These are phyloP conservation scores for Myxozyma lipomycoides DNA, from an alignment of 805 yeast species.

Conservation along the genomic window DNA sequence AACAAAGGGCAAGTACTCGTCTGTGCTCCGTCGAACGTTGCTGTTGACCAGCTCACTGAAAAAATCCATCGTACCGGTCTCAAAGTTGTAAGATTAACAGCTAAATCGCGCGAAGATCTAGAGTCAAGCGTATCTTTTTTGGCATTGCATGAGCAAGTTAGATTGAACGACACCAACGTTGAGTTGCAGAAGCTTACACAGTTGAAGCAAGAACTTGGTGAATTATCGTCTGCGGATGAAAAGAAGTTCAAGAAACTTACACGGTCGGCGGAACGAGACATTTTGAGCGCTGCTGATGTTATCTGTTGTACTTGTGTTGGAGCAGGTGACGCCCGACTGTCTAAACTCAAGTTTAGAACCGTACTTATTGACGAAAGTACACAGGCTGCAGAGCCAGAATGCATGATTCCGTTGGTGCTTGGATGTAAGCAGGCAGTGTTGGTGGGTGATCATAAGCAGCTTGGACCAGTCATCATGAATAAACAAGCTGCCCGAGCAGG, in stretches of 20 bases:
- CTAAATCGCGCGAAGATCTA: constrained; percentile 75
- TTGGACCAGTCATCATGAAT: constrained; percentile 86
- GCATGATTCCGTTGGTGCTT: constrained; percentile 79
- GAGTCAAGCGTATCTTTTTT: constrained; percentile 58
- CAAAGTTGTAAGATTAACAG: constrained; percentile 71
- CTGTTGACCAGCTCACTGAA: constrained; percentile 83
- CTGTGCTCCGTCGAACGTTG: constrained; percentile 94
- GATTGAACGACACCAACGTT: constrained; percentile 38
- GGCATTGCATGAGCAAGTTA: constrained; percentile 55
- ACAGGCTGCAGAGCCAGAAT: constrained; percentile 91
- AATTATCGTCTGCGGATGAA: constrained; percentile 55
- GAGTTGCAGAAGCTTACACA: constrained; percentile 56
- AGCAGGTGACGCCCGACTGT: constrained; percentile 73
- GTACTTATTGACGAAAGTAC: constrained; percentile 91
- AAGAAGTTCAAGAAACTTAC: constrained; percentile 43
- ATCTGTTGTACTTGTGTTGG: constrained; percentile 91
- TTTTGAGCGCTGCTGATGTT: constrained; percentile 62
- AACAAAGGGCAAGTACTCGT: constrained; percentile 68
- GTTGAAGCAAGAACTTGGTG: constrained; percentile 64
- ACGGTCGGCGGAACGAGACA: constrained; percentile 47
- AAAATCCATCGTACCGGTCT: constrained; percentile 68
- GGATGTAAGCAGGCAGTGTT: constrained; percentile 86
- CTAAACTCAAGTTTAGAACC: constrained; percentile 56
- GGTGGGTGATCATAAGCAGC: constrained; percentile 94
- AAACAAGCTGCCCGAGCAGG: constrained; percentile 83